Percentiles rank a stretch among this genome's conserved stretches.
Evolutionary conservation across 192 early-diverging fungal species (phyloP).

Genomic region (Funneliformis geosporum): DNA sequence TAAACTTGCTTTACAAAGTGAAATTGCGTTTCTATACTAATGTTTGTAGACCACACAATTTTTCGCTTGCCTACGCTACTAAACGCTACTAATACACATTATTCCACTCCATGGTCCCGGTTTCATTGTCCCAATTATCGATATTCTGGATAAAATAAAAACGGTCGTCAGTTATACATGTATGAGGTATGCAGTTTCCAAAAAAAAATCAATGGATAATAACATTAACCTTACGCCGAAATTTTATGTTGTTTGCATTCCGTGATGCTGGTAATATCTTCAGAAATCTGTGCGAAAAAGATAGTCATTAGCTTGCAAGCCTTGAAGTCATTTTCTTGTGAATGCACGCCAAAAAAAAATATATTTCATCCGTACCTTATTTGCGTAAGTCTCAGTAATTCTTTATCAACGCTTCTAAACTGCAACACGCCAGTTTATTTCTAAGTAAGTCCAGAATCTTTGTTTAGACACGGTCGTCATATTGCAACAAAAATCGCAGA

Average conservation of each 20-base stretch:
- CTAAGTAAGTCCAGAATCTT: neutral
- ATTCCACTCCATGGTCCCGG: constrained; percentile 11
- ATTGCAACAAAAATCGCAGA: neutral
- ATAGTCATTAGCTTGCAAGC: constrained; percentile 2
- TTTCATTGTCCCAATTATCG: neutral
- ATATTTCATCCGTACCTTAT: no score
- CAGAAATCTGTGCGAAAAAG: neutral
- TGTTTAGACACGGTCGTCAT: neutral
- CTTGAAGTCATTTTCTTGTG: neutral
- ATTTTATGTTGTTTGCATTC: constrained; percentile 25
- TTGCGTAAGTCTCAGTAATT: neutral
- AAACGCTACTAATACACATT: constrained; percentile 26
- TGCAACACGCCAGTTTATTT: neutral
- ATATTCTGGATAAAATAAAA: constrained; percentile 28
- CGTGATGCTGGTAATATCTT: constrained; percentile 13
- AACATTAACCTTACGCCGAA: neutral
- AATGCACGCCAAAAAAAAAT: neutral
- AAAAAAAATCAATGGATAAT: no score
- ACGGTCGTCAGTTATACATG: neutral
- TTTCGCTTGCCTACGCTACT: constrained; percentile 25
- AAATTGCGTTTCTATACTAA: constrained; percentile 20
- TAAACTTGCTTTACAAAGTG: constrained; percentile 11
- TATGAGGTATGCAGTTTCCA: neutral
- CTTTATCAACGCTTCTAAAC: no score
- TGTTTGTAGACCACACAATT: constrained; percentile 1